Evolutionary conservation across 1,139 yeast genomes (phyloP).

Genomic region (Blastobotrys ciferrii): DNA sequence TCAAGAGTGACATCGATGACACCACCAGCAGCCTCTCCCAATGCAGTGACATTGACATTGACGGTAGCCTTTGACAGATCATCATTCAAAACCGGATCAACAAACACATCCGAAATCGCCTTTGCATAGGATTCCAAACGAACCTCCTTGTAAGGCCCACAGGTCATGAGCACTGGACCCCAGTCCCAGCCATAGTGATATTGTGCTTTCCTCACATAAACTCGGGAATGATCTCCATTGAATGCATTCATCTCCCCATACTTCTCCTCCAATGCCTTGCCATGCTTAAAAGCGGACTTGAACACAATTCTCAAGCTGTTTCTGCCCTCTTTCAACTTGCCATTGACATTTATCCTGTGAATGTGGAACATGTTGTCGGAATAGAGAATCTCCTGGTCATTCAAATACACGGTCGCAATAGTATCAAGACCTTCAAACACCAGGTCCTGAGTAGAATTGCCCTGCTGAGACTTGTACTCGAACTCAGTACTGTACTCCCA

Average conservation of each 20-base stretch:
- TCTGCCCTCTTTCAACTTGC: constrained; percentile 21
- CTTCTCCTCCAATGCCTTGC: constrained; percentile 30
- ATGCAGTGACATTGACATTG: constrained; percentile 19
- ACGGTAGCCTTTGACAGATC: constrained; percentile 23
- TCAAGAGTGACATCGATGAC: constrained; percentile 20
- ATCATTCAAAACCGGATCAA: constrained; percentile 29
- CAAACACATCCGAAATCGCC: constrained; percentile 24
- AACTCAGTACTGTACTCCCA: constrained; percentile 32
- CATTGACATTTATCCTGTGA: constrained; percentile 29
- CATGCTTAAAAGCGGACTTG: constrained; percentile 32
- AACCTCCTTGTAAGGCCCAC: constrained; percentile 49
- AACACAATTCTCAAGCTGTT: constrained; percentile 34
- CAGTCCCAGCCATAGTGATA: constrained; percentile 61
- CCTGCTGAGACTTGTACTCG: constrained; percentile 5
- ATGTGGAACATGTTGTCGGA: constrained; percentile 44
- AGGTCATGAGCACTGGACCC: constrained; percentile 50
- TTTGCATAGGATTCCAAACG: constrained; percentile 34
- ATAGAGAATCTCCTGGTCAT: constrained; percentile 36
- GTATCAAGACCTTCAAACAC: constrained; percentile 49
- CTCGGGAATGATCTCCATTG: constrained; percentile 46
- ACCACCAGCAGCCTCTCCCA: constrained; percentile 9
- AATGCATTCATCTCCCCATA: constrained; percentile 29
- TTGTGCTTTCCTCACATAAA: constrained; percentile 51
- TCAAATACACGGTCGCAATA: constrained; percentile 42
- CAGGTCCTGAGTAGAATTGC: constrained; percentile 25